Conservation (phyloP, 768 basidiomycete genomes). For the Rhodotorula paludigena region DNA sequence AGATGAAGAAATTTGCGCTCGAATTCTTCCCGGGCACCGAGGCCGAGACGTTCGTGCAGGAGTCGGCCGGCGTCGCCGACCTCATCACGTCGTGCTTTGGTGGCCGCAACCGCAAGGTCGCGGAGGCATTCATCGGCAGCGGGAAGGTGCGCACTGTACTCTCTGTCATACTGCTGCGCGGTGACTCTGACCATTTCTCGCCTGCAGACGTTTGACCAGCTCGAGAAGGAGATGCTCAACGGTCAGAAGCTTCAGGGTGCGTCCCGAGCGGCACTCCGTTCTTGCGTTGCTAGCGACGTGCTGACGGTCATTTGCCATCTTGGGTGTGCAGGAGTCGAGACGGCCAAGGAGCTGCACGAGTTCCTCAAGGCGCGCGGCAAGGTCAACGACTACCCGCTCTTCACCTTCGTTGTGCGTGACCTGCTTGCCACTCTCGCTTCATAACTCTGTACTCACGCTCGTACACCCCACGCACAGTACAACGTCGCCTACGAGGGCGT, state of each 20-base stretch:
- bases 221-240: conserved; percentile 51
- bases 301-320: too few species aligned
- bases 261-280: not conserved
- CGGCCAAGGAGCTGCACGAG: conserved; percentile 50
- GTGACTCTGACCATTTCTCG: not conserved
- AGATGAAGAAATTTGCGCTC: conserved; percentile 50
- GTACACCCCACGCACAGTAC: conserved; percentile 21
- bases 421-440: not conserved
- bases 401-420: conserved; percentile 43
- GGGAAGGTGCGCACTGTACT: conserved; percentile 47
- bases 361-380: conserved; percentile 49
- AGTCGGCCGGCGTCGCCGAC: conserved; percentile 52
- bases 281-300: too few species aligned
- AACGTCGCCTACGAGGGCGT: conserved; percentile 40
- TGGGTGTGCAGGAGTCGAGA: conserved; percentile 42
- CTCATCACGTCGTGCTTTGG: conserved; percentile 52
- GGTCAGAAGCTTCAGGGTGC: conserved; percentile 53
- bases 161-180: not conserved
- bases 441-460: fast-evolving
- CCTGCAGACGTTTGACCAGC: conserved; percentile 48
- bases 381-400: conserved; percentile 51
- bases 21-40: conserved; percentile 52
- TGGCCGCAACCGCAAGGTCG: conserved; percentile 47
- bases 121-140: conserved; percentile 50
- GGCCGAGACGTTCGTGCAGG: conserved; percentile 51